Conservation (phyloP, 768 basidiomycete species). For the Daedaleopsis nitida region DNA sequence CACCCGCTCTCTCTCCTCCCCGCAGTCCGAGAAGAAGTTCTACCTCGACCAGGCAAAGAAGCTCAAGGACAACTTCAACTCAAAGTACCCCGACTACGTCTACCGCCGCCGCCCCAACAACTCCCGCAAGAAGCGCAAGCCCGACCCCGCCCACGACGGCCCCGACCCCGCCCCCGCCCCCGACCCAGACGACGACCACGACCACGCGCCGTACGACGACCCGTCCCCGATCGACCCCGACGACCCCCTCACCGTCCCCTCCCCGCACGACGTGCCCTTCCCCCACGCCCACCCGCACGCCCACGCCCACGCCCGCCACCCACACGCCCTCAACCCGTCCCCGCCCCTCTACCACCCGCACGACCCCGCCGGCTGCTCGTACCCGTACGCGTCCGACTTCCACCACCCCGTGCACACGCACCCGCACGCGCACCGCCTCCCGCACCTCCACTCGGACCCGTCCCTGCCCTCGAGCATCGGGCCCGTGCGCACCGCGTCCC, state of each 20-base stretch:
- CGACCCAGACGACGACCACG: slow-evolving; percentile 34
- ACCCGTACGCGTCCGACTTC: slow-evolving; percentile 18
- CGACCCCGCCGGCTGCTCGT: slow-evolving; percentile 16
- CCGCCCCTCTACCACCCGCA: slow-evolving; percentile 18
- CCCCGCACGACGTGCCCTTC: slow-evolving; percentile 20
- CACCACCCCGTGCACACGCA: slow-evolving; percentile 7
- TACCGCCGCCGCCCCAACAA: slow-evolving; percentile 89
- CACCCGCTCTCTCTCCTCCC: background rate
- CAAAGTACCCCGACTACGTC: slow-evolving; percentile 87
- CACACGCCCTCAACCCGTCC: slow-evolving; percentile 17
- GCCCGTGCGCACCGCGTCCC: no score
- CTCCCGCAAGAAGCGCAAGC: slow-evolving; percentile 64
- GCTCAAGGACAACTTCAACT: slow-evolving; percentile 84
- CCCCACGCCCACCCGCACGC: slow-evolving; percentile 27
- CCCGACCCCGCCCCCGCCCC: slow-evolving; percentile 37
- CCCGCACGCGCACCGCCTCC: slow-evolving; percentile 1
- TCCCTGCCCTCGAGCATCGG: no score
- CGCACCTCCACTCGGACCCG: background rate
- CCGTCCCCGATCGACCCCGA: slow-evolving; percentile 42
- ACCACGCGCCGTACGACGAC: slow-evolving; percentile 36
- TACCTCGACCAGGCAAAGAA: slow-evolving; percentile 86
- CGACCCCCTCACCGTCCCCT: slow-evolving; percentile 21
- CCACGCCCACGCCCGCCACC: slow-evolving; percentile 24
- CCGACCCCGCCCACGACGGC: slow-evolving; percentile 34
- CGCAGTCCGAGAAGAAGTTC: slow-evolving; percentile 79